Percentiles rank a stretch among this genome's conserved stretches.
Conservation (phyloP, 345 rosid genomes). For the Cochlearia excelsa region DNA sequence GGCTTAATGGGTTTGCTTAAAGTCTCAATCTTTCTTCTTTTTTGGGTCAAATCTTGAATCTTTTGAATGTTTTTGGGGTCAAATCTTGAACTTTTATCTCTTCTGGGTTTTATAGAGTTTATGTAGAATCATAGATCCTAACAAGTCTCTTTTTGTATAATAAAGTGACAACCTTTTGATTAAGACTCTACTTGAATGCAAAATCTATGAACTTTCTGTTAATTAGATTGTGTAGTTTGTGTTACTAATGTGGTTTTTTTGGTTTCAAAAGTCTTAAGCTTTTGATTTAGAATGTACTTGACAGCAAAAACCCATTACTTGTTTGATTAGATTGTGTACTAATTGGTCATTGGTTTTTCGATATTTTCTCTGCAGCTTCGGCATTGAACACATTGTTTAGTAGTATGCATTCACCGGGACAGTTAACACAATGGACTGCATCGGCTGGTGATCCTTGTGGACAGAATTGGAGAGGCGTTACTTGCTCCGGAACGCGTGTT, state of each 20-base stretch:
- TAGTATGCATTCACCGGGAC: conserved; percentile 56
- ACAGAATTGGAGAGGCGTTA: conserved; percentile 86
- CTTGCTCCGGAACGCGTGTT: conserved; percentile 67
- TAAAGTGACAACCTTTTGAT: no score
- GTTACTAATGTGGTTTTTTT: no score
- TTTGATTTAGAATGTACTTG: background rate
- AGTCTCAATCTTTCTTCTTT: conserved; percentile 27
- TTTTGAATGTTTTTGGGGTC: background rate
- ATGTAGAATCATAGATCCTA: conserved; percentile 7
- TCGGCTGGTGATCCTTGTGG: conserved; percentile 86
- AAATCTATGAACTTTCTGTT: no score
- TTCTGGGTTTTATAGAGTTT: conserved; percentile 12
- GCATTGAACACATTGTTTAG: conserved; percentile 59
- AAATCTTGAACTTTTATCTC: conserved; percentile 4
- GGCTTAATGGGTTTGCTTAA: conserved; percentile 11
- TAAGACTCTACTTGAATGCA: no score
- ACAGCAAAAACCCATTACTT: background rate
- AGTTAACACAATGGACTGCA: conserved; percentile 68
- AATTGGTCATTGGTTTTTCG: background rate
- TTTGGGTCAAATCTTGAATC: conserved; percentile 20
- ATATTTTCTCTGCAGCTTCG: conserved; percentile 50
- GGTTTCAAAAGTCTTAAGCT: background rate
- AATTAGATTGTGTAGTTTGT: no score
- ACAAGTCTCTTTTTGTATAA: no score
- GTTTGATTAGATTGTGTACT: conserved; percentile 15